Evolutionary conservation across 352 stramenopile genomes (phyloP).

Genomic region (Albugo candida): DNA sequence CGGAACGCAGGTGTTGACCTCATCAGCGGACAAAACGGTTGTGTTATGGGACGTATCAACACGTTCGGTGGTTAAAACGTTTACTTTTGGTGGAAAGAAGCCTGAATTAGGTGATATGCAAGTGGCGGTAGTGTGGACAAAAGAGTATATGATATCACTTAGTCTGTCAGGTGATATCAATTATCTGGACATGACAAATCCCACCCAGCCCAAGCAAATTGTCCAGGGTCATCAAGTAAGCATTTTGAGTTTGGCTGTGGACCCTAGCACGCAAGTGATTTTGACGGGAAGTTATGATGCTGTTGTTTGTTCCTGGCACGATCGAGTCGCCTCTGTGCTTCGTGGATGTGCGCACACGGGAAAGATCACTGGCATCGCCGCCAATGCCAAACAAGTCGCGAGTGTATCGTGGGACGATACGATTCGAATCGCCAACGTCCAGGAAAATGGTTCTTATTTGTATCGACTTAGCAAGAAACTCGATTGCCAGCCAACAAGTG

Average conservation of each 20-base stretch:
- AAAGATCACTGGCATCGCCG: slow-evolving; percentile 70
- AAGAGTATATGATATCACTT: slow-evolving; percentile 66
- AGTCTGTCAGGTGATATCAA: slow-evolving; percentile 75
- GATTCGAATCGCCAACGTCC: slow-evolving; percentile 30
- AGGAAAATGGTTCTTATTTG: slow-evolving; percentile 14
- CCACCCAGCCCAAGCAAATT: slow-evolving; percentile 50
- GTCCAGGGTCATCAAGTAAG: slow-evolving; percentile 83
- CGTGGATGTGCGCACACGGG: slow-evolving; percentile 26
- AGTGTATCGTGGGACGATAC: slow-evolving; percentile 86
- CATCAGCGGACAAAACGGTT: slow-evolving; percentile 92
- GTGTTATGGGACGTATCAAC: slow-evolving; percentile 80
- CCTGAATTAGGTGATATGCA: slow-evolving; percentile 74
- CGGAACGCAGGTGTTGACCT: slow-evolving; percentile 82
- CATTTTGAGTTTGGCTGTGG: slow-evolving; percentile 75
- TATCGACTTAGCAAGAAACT: slow-evolving; percentile 42
- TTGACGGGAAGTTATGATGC: slow-evolving; percentile 90
- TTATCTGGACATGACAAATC: slow-evolving; percentile 45
- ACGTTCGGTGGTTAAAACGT: slow-evolving; percentile 49
- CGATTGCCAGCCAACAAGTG: slow-evolving; percentile 46
- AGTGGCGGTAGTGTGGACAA: slow-evolving; percentile 38
- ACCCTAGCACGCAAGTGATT: slow-evolving; percentile 41
- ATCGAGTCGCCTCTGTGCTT: slow-evolving; percentile 25
- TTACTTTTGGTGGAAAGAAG: slow-evolving; percentile 44
- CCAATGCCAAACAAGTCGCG: slow-evolving; percentile 37
- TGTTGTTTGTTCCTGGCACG: slow-evolving; percentile 81